These are phyloP conservation scores for Golubevia pallescens DNA, from an alignment of 1,284 basidiomycete species.

Conservation along the genomic window DNA sequence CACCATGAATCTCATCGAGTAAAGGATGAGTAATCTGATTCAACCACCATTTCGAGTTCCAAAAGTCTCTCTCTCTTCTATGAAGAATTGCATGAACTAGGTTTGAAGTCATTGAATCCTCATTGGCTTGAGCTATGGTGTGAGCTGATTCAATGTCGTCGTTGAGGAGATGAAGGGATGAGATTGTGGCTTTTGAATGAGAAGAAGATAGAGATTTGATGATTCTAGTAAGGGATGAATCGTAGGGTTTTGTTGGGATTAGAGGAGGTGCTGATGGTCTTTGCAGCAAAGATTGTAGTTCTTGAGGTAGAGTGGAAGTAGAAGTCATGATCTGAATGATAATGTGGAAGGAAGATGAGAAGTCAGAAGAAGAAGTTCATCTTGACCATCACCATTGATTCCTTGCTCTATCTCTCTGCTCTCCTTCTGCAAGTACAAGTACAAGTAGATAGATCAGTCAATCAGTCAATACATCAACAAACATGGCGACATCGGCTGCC, in stretches of 20 bases:
- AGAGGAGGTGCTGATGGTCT: slow-evolving; percentile 18
- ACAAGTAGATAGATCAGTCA: too few species aligned
- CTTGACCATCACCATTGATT: too few species aligned
- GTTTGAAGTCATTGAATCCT: slow-evolving; percentile 20
- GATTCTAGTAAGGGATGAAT: slow-evolving; percentile 6
- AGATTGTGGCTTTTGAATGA: slow-evolving; percentile 11
- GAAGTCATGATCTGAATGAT: too few species aligned
- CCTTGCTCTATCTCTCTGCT: too few species aligned
- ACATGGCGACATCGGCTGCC: slow-evolving; percentile 47
- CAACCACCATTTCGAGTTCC: slow-evolving; percentile 47
- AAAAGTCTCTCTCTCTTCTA: slow-evolving; percentile 35
- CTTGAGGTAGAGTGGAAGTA: not conserved
- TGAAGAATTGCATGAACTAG: slow-evolving; percentile 37
- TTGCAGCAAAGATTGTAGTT: not conserved
- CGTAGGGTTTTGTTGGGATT: slow-evolving; percentile 17
- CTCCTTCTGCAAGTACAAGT: too few species aligned
- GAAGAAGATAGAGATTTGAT: slow-evolving; percentile 10
- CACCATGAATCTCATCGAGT: slow-evolving; percentile 9
- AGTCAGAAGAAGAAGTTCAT: too few species aligned
- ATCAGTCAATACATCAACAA: not conserved
- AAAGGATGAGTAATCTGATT: slow-evolving; percentile 24
- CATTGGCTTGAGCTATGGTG: slow-evolving; percentile 30
- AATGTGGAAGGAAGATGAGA: too few species aligned
- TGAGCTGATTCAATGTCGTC: slow-evolving; percentile 36
- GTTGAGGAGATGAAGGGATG: slow-evolving; percentile 33